Evolutionary conservation across 2,329 filamentous ascomycete genomes (phyloP), one percentile per base, ranked within the genome.

Genomic region (Hypoxylon rubiginosum): DNA sequence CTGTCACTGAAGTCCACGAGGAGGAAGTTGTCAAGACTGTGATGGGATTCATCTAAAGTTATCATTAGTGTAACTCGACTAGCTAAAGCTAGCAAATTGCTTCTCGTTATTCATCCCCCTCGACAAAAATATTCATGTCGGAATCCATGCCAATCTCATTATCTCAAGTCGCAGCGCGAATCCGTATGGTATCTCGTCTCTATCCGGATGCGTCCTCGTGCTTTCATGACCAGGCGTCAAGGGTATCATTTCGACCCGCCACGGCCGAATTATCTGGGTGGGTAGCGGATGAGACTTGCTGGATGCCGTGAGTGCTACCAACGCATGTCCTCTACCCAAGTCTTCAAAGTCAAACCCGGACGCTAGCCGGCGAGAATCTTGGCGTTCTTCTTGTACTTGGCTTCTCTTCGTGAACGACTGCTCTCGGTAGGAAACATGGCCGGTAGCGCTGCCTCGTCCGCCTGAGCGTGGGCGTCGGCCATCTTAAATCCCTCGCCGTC

Each of bases 401-500:
- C 39, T 9, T 19, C 24, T 11, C 24, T 41, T 41, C 62, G 55
- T 2, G 49, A 51, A 24, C 67, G 60, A 17, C 50, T 19, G 7
- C 58, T 15, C 10, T 67, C 65, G n/a, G 32, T 24, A 5, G 58
- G 19, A 11, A 68, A 70, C 32, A 70, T 24, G 3, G 65, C 3
- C 3, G 48, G 7, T 1, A 67, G 13, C 30, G 53, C 5, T 1
- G 24, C 4, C 17, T 75, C 74, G 8, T 74, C 74, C 10, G 50
- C 3, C 21, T 68, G 70, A 9, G 66, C 9, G 17, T 64, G 51
- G 30, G 43, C 48, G 2, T 74, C 74, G 41, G 52, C 41, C 24
- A 68, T 15, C 21, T 68, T 67, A 36, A 72, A 73, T 17, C 73
- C 73, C 9, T 75, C 72, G 19, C 72, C 92, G 4, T 96, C 92